Evolutionary conservation across 345 rosid species (phyloP).

Genomic region (Syzygium aqueum): DNA sequence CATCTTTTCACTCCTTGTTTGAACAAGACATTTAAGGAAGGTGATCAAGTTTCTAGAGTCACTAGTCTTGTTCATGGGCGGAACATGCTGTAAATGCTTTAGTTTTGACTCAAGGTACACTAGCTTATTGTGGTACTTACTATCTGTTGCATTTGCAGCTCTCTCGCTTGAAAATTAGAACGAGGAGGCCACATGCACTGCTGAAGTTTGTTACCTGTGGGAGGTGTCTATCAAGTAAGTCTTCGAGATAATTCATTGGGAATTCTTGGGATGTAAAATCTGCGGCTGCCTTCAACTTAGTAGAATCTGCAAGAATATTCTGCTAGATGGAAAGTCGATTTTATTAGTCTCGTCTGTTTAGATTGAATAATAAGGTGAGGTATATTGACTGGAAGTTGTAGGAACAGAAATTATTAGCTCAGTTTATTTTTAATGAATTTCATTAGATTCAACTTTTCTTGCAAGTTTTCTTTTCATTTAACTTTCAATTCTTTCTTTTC

Average conservation of each 20-base stretch:
- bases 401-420: background rate
- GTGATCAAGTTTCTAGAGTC: background rate
- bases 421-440: background rate
- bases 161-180: constrained; percentile 49
- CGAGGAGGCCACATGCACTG: constrained; percentile 46
- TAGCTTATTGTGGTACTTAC: background rate
- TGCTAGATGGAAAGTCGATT: background rate
- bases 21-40: background rate
- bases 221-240: constrained; percentile 48
- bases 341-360: background rate
- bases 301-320: background rate
- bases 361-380: background rate
- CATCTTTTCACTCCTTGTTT: background rate
- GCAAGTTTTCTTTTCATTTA: background rate
- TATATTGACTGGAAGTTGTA: background rate
- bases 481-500: background rate
- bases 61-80: background rate
- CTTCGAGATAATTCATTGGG: constrained; percentile 22
- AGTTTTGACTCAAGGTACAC: background rate
- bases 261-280: background rate
- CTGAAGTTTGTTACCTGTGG: constrained; percentile 72
- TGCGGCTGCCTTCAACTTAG: background rate
- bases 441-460: background rate
- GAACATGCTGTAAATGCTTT: background rate
- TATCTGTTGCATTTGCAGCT: constrained; percentile 31